A percentile compares a stretch with the other conserved stretches of the same genome.
Evolutionary conservation across 2,329 filamentous ascomycete species (phyloP).

Genomic region (Juglanconis juglandina): DNA sequence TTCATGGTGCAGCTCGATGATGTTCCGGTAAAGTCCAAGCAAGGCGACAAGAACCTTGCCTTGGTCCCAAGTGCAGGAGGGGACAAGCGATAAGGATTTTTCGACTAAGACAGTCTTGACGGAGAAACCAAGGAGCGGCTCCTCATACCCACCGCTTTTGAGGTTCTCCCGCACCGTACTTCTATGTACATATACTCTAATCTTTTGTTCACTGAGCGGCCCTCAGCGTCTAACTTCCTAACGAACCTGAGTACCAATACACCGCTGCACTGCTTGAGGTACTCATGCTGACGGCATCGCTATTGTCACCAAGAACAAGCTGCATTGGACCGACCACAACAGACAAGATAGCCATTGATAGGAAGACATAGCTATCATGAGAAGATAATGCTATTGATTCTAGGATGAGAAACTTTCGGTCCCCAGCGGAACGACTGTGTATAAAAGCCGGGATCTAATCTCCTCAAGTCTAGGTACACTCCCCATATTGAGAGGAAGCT

Average conservation of each 20-base stretch:
- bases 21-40: too few species aligned
- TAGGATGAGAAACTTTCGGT: neutral
- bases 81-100: too few species aligned
- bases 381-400: neutral
- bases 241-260: neutral
- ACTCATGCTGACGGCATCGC: neutral
- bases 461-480: neutral
- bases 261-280: neutral
- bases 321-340: neutral
- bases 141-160: too few species aligned
- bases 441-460: neutral
- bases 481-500: neutral
- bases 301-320: neutral
- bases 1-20: too few species aligned
- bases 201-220: too few species aligned
- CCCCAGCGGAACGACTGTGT: neutral
- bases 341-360: neutral
- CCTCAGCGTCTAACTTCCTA: neutral
- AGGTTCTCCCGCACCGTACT: too few species aligned
- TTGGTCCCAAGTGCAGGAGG: too few species aligned
- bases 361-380: neutral
- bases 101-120: too few species aligned
- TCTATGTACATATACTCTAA: too few species aligned
- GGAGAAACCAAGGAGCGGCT: too few species aligned
- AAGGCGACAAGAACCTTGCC: too few species aligned